A percentile compares a stretch with the other conserved stretches of the same genome.
Conservation (phyloP, 1,139 yeast genomes). For the Debaryomyces sp. region DNA sequence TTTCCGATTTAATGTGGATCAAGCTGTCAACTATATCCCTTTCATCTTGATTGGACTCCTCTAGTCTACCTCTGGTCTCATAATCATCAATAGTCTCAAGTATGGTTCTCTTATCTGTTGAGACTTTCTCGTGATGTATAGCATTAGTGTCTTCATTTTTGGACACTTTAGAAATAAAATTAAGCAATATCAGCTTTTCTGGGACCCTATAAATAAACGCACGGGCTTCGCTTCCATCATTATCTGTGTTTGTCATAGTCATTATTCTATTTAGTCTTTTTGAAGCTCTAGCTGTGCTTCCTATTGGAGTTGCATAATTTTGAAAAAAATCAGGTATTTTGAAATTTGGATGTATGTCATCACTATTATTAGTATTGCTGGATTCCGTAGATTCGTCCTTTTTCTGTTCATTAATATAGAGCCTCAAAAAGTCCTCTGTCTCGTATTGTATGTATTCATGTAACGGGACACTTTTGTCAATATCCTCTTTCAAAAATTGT, state of each 20-base stretch:
- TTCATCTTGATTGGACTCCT: slow-evolving; percentile 27
- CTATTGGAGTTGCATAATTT: slow-evolving; percentile 37
- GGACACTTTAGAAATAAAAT: slow-evolving; percentile 61
- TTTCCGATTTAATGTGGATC: slow-evolving; percentile 18
- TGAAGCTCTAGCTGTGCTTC: slow-evolving; percentile 50
- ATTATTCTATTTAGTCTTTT: slow-evolving; percentile 38
- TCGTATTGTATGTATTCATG: slow-evolving; percentile 38
- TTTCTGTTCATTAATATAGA: slow-evolving; percentile 7
- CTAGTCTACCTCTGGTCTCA: slow-evolving; percentile 23
- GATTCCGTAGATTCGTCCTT: slow-evolving; percentile 16
- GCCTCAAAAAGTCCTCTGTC: slow-evolving; percentile 24
- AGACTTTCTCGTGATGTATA: slow-evolving; percentile 12
- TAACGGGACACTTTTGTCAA: slow-evolving; percentile 22
- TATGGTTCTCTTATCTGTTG: slow-evolving; percentile 26
- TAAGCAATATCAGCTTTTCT: slow-evolving; percentile 72
- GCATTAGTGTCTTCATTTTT: slow-evolving; percentile 27
- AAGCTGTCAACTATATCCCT: slow-evolving; percentile 29
- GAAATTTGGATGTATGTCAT: slow-evolving; percentile 27
- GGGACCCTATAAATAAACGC: slow-evolving; percentile 66
- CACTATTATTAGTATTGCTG: slow-evolving; percentile 21
- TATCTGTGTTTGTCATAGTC: slow-evolving; percentile 33
- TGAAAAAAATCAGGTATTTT: slow-evolving; percentile 51
- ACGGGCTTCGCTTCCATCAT: slow-evolving; percentile 26
- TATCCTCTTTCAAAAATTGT: slow-evolving; percentile 42
- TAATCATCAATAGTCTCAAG: slow-evolving; percentile 28